These are phyloP conservation scores for Fusarium pilosicola DNA, from an alignment of 2,329 filamentous ascomycete genomes.

Conservation along the genomic window DNA sequence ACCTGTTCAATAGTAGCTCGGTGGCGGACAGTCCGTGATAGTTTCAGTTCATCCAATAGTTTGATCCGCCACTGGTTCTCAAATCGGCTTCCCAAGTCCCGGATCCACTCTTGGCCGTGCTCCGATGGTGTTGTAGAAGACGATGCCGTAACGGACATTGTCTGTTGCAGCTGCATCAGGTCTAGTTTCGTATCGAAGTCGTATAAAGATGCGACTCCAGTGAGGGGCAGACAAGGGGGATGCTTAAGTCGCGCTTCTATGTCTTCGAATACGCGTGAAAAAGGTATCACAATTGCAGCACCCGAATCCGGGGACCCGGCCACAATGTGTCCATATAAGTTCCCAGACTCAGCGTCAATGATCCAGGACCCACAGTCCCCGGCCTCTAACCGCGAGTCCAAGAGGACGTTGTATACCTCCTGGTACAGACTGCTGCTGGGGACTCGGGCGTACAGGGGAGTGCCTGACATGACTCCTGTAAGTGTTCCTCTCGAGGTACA, in stretches of 20 bases:
- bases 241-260: not conserved
- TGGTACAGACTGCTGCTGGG: not conserved
- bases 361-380: not conserved
- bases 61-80: not conserved
- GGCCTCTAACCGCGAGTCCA: not conserved
- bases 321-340: not conserved
- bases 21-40: not conserved
- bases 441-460: not conserved
- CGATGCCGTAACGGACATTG: not conserved
- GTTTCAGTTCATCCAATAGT: not conserved
- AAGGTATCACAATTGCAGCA: not conserved
- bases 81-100: not conserved
- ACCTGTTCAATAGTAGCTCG: not conserved
- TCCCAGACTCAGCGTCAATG: not conserved
- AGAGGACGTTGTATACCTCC: not conserved
- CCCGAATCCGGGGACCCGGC: not conserved
- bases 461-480: not conserved
- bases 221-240: not conserved
- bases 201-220: not conserved
- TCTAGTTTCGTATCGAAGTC: not conserved
- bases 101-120: fast-evolving
- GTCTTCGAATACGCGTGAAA: not conserved
- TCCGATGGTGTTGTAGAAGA: not conserved
- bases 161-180: not conserved
- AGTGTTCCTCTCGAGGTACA: not conserved